Evolutionary conservation across 257 asterid species (phyloP).

Genomic region (Solanum gandarillasii): DNA sequence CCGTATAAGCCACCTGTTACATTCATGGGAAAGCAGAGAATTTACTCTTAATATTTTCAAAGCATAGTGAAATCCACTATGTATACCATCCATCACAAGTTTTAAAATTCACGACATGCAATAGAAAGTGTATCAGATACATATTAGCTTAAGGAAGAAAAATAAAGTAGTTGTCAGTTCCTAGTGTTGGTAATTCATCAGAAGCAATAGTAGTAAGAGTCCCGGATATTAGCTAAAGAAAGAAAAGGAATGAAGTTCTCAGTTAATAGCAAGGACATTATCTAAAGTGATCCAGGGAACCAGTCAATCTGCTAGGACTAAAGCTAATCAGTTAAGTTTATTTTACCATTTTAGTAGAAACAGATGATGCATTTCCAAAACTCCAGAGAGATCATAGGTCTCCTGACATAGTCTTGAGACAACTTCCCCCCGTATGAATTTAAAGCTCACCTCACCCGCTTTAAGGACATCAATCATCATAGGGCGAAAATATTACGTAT

Average conservation of each 20-base stretch:
- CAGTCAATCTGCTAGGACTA: background rate
- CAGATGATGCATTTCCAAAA: background rate
- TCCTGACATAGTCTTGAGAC: background rate
- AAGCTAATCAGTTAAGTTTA: background rate
- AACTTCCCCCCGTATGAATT: background rate
- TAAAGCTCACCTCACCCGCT: background rate
- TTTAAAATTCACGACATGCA: background rate
- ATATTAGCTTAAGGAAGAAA: background rate
- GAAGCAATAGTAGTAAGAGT: background rate
- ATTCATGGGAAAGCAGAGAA: slow-evolving; percentile 6
- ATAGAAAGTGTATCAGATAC: background rate
- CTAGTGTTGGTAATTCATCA: background rate
- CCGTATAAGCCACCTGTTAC: slow-evolving; percentile 58
- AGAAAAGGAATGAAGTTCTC: background rate
- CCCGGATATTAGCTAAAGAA: background rate
- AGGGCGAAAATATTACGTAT: background rate
- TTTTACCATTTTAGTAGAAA: background rate
- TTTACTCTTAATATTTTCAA: background rate
- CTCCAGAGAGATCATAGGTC: background rate
- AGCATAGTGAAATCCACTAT: background rate
- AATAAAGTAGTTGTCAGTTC: background rate
- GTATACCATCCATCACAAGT: background rate
- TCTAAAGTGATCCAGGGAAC: background rate
- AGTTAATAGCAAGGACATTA: background rate
- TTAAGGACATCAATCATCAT: background rate